These are phyloP conservation scores for Mantamonas sphyraenae DNA, from an alignment of 78 protist genomes.

Conservation along the genomic window DNA sequence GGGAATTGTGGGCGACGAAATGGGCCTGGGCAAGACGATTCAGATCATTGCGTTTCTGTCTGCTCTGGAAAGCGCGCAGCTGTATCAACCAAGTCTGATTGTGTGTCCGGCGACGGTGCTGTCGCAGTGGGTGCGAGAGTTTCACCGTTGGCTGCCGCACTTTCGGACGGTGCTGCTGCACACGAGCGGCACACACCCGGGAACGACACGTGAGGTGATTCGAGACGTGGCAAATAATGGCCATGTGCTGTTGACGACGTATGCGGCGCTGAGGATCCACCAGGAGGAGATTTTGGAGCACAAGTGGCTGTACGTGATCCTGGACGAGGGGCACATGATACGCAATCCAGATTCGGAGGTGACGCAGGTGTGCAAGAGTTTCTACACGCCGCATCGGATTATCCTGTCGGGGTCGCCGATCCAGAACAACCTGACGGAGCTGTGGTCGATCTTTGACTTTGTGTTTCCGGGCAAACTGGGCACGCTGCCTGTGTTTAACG, in stretches of 20 bases:
- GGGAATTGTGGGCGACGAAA: constrained; percentile 95
- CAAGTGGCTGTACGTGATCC: constrained; percentile 70
- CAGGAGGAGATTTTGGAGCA: constrained; percentile 13
- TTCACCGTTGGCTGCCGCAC: constrained; percentile 80
- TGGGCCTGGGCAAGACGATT: constrained; percentile 92
- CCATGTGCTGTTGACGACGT: constrained; percentile 78
- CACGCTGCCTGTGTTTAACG: constrained; percentile 44
- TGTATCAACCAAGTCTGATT: constrained; percentile 50
- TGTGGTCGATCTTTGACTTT: constrained; percentile 98
- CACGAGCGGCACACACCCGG: constrained; percentile 3
- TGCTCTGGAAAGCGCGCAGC: constrained; percentile 27
- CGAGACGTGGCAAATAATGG: not conserved
- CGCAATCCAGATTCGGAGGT: constrained; percentile 89
- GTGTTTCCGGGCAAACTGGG: constrained; percentile 92
- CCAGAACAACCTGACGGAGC: constrained; percentile 90
- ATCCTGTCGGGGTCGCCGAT: constrained; percentile 94
- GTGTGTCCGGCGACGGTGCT: constrained; percentile 84
- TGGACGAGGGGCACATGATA: constrained; percentile 97
- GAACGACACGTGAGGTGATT: not conserved
- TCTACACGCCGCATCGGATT: constrained; percentile 77
- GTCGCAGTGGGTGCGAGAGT: constrained; percentile 86
- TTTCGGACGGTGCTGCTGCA: constrained; percentile 64
- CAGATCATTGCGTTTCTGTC: constrained; percentile 68
- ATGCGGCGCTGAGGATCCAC: constrained; percentile 44
- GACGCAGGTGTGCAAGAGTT: constrained; percentile 71